Evolutionary conservation across 345 rosid genomes (phyloP), one percentile per base, ranked within the genome.

Genomic region (Euphorbia tirucalli): DNA sequence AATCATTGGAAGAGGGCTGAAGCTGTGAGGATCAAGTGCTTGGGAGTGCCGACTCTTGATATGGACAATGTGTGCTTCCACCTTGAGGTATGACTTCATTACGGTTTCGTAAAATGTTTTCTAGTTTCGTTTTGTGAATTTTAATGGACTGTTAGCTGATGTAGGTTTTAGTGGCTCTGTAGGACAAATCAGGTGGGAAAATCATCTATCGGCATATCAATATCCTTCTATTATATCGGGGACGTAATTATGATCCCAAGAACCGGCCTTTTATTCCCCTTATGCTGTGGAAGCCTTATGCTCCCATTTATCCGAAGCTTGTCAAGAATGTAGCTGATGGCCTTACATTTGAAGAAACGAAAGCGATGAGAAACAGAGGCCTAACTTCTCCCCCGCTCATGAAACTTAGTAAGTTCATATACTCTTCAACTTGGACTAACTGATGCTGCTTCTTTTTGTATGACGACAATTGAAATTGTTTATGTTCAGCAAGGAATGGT

Each of bases 261-360:
- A 85, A 76, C 64, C 84, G 90, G 41, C 90, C 92, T 22, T 78
- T 81, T 27, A 76, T 91, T 71, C 98, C 98, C 60, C 82, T 86
- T 66, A 91, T 90, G 97, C 74, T 94, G 16, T 94, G 98, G 98
- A 93, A 87, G 86, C 97, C 98, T 48, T 87, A 88, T 80, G 80
- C 90, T 10, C 98, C 97, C 4, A 90, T 93, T 74, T 93, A 87
- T 71, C 95, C 90, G 0, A 90, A 66, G 80, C 95, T 93, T 63
- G 90, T 90, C 66, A 87, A 86, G 84, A 84, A 85, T 66, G 84
- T 89, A 0, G 90, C 87, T 0, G 95, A 87, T 74, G 97, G 98
- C 5, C 76, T 90, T 48, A 84, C 95, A 3, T 88, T 90, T 75
- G 98, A 94, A 80, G 90, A 92, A 81, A 94, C 90, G 3, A 91